Evolutionary conservation across 495 filamentous ascomycete genomes (phyloP).

Genomic region (Hypoxylon lienhwacheense): DNA sequence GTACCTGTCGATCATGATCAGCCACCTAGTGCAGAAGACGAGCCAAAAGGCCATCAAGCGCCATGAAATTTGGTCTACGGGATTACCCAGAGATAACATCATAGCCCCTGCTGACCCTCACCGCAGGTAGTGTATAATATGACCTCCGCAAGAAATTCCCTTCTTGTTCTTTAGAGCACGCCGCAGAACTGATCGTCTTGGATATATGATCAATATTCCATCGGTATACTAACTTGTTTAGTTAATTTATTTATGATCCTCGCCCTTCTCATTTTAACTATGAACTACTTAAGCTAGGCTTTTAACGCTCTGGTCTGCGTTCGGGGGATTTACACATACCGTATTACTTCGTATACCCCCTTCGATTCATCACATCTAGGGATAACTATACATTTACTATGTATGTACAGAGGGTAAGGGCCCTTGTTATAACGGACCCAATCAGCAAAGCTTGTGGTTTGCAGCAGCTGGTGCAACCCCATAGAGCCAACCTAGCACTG

Average conservation of each 20-base stretch:
- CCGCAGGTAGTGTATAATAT: slow-evolving; percentile 11
- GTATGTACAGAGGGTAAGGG: slow-evolving; percentile 15
- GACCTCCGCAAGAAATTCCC: neutral
- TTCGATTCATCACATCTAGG: slow-evolving; percentile 14
- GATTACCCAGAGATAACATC: slow-evolving; percentile 15
- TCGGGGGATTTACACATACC: too few species aligned
- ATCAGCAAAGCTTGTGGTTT: slow-evolving; percentile 26
- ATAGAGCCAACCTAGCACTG: slow-evolving; percentile 21
- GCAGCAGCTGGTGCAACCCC: slow-evolving; percentile 21
- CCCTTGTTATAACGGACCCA: slow-evolving; percentile 26
- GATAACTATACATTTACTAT: too few species aligned
- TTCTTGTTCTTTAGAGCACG: too few species aligned
- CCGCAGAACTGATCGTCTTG: slow-evolving; percentile 3
- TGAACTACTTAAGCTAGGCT: slow-evolving; percentile 4
- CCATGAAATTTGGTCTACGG: slow-evolving; percentile 18
- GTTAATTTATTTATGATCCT: slow-evolving; percentile 21
- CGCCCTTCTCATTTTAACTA: slow-evolving; percentile 12
- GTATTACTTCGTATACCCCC: slow-evolving; percentile 11
- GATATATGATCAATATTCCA: neutral
- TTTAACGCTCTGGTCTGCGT: too few species aligned
- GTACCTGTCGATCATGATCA: slow-evolving; percentile 35
- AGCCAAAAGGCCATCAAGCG: slow-evolving; percentile 11
- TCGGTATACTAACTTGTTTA: slow-evolving; percentile 7
- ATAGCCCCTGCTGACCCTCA: slow-evolving; percentile 13
- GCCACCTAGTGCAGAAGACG: slow-evolving; percentile 1